phyloP scores from a whole-genome alignment of 805 yeast species.

The Spathaspora boniae region DNA sequence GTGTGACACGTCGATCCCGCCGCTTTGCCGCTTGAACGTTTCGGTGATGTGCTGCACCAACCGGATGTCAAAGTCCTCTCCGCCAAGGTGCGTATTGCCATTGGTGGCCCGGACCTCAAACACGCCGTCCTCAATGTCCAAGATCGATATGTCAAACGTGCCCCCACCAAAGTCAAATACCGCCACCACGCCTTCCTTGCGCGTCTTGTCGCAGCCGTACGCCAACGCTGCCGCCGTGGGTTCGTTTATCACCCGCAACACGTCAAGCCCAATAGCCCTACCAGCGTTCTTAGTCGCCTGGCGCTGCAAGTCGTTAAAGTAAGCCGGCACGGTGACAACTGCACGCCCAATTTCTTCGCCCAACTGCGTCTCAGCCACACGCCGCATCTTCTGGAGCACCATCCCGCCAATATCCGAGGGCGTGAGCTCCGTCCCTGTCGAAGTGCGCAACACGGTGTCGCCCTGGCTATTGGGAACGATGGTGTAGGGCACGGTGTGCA shows the following conservation, averaged over 20 bases:
- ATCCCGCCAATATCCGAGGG: constrained; percentile 73
- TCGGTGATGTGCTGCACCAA: constrained; percentile 56
- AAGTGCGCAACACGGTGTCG: constrained; percentile 63
- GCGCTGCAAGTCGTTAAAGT: constrained; percentile 74
- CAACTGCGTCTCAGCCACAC: constrained; percentile 58
- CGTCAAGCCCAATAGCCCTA: constrained; percentile 68
- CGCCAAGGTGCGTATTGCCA: constrained; percentile 84
- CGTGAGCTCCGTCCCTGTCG: constrained; percentile 46
- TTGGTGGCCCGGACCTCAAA: constrained; percentile 81
- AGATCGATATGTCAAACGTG: constrained; percentile 75
- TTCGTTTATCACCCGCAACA: constrained; percentile 73
- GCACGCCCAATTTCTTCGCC: constrained; percentile 52
- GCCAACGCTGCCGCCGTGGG: constrained; percentile 88
- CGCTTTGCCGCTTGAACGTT: constrained; percentile 50
- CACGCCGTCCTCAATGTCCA: constrained; percentile 77
- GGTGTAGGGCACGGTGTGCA: constrained; percentile 58
- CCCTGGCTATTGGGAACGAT: constrained; percentile 59
- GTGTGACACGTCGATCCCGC: constrained; percentile 44
- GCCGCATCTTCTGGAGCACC: constrained; percentile 61
- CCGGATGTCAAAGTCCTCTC: constrained; percentile 78
- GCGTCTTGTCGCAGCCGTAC: constrained; percentile 62
- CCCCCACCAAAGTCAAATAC: constrained; percentile 84
- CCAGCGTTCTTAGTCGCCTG: constrained; percentile 85
- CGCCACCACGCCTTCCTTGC: constrained; percentile 49
- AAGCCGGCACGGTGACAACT: constrained; percentile 82